These are phyloP conservation scores for Urostyla sp. DNA, from an alignment of 73 alveolate species.

Conservation along the genomic window DNA sequence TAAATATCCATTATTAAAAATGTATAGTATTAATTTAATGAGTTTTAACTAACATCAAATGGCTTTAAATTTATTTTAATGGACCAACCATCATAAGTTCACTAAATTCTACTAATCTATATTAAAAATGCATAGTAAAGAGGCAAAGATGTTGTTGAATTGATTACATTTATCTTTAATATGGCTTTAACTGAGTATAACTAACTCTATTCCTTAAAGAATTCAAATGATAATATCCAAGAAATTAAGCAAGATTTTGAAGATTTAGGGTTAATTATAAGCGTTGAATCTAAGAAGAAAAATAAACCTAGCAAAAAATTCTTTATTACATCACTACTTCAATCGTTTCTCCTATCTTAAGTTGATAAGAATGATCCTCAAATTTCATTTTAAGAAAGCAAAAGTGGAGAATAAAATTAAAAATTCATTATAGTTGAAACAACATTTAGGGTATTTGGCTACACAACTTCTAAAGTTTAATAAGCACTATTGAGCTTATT, in stretches of 20 bases:
- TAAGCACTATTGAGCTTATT: constrained; percentile 46
- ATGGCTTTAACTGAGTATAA: constrained; percentile 35
- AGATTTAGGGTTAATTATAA: constrained; percentile 49
- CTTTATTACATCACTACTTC: constrained; percentile 32
- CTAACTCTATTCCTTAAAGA: constrained; percentile 11
- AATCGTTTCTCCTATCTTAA: constrained; percentile 16
- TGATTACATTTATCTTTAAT: constrained; percentile 47
- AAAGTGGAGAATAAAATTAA: constrained; percentile 52
- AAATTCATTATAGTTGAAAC: constrained; percentile 69
- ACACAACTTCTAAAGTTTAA: constrained; percentile 54
- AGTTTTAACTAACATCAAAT: constrained; percentile 59
- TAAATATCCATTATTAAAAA: too few relatives aligned
- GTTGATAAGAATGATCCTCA: neutral
- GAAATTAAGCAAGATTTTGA: constrained; percentile 25
- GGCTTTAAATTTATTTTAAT: constrained; percentile 64
- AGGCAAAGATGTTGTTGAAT: constrained; percentile 41
- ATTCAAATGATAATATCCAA: constrained; percentile 10
- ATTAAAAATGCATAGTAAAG: constrained; percentile 4
- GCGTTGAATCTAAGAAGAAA: neutral
- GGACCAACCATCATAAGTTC: constrained; percentile 56
- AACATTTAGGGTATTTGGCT: constrained; percentile 65
- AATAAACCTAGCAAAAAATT: constrained; percentile 13
- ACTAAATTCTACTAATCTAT: constrained; percentile 50
- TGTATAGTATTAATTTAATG: too few relatives aligned
- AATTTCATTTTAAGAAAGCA: neutral